Evolutionary conservation across 2,329 filamentous ascomycete species (phyloP).

Genomic region (Coniochaeta sp.): DNA sequence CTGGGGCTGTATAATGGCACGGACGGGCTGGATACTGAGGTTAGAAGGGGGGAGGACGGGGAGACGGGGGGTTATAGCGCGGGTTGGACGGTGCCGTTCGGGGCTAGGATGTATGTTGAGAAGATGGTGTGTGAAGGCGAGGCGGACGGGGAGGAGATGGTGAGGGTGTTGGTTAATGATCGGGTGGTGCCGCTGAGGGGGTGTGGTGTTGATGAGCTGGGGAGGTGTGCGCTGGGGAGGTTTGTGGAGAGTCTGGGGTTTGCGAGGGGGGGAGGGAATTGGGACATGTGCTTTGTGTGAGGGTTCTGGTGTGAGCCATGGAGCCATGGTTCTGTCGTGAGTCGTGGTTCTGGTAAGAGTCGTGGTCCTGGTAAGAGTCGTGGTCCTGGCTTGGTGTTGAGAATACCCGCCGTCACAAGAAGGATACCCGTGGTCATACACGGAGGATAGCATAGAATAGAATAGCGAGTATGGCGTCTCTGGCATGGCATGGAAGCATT

Average conservation of each 20-base stretch:
- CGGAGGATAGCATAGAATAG: too few relatives aligned
- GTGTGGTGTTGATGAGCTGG: conserved; percentile 63
- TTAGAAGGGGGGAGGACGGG: conserved; percentile 38
- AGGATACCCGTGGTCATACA: too few relatives aligned
- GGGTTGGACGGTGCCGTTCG: conserved; percentile 77
- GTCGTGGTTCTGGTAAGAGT: too few relatives aligned
- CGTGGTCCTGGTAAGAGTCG: too few relatives aligned
- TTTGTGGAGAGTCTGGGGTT: conserved; percentile 74
- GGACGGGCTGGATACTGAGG: conserved; percentile 37
- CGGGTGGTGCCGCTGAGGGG: conserved; percentile 64
- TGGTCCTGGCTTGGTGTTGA: too few relatives aligned
- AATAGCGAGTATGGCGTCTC: too few relatives aligned
- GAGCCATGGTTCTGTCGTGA: too few relatives aligned
- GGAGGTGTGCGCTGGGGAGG: conserved; percentile 59
- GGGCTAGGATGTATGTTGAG: conserved; percentile 75
- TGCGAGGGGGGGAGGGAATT: conserved; percentile 63
- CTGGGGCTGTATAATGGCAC: conserved; percentile 68
- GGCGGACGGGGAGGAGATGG: conserved; percentile 47
- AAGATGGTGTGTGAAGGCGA: conserved; percentile 62
- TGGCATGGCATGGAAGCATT: too few relatives aligned
- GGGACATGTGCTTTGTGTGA: conserved; percentile 55
- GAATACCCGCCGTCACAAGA: too few relatives aligned
- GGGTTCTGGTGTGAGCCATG: too few relatives aligned
- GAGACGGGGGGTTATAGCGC: conserved; percentile 63
- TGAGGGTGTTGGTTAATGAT: conserved; percentile 78